Evolutionary conservation across 805 yeast species (phyloP).

Genomic region (Saturnispora dispora): DNA sequence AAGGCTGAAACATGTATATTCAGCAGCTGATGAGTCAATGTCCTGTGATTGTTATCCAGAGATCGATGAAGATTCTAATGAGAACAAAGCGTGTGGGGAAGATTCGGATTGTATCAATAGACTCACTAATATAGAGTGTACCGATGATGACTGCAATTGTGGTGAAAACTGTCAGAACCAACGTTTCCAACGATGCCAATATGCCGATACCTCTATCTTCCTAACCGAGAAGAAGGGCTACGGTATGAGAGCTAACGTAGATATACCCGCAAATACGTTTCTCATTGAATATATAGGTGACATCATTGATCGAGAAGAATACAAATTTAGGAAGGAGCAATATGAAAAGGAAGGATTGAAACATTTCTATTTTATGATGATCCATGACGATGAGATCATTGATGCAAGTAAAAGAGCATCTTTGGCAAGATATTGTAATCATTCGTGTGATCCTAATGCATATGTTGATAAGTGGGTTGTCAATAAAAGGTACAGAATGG

Average conservation of each 20-base stretch:
- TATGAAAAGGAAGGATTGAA: constrained; percentile 62
- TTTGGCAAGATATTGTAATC: constrained; percentile 87
- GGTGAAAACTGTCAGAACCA: constrained; percentile 80
- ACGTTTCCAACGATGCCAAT: constrained; percentile 70
- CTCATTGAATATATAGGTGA: constrained; percentile 92
- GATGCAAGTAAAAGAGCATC: constrained; percentile 91
- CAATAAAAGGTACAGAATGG: constrained; percentile 84
- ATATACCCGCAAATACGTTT: constrained; percentile 55
- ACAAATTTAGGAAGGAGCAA: constrained; percentile 60
- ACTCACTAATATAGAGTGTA: constrained; percentile 87
- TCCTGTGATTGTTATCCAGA: constrained; percentile 77
- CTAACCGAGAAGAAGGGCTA: constrained; percentile 80
- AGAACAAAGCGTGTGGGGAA: constrained; percentile 68
- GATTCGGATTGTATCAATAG: constrained; percentile 88
- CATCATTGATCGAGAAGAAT: constrained; percentile 74
- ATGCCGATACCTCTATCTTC: constrained; percentile 73
- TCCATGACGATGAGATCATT: constrained; percentile 83
- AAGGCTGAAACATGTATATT: constrained; percentile 55
- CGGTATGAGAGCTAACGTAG: constrained; percentile 68
- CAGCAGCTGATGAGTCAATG: constrained; percentile 68
- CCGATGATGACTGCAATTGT: constrained; percentile 59
- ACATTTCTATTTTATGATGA: constrained; percentile 94
- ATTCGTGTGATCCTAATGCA: constrained; percentile 91
- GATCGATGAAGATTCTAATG: constrained; percentile 28
- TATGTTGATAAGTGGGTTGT: constrained; percentile 97